phyloP scores from a whole-genome alignment of 352 stramenopile species.

The Globisporangium solare region DNA sequence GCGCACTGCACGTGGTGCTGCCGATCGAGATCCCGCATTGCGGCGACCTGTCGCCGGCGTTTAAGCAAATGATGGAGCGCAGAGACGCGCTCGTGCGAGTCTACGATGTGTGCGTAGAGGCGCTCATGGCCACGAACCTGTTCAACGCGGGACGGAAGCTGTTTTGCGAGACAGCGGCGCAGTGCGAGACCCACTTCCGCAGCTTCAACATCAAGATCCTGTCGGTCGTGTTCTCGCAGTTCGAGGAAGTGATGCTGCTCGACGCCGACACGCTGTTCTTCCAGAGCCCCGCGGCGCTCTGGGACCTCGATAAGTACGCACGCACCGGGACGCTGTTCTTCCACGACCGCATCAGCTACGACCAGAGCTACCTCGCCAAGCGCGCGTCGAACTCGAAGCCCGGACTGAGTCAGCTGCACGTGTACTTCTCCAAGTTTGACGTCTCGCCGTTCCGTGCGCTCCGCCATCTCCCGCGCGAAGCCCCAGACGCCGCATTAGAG shows the following conservation, averaged over 20 bases:
- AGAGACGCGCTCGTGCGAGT: slow-evolving; percentile 45
- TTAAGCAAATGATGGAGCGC: slow-evolving; percentile 28
- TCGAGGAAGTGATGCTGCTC: slow-evolving; percentile 69
- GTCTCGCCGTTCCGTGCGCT: slow-evolving; percentile 35
- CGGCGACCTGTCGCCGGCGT: slow-evolving; percentile 42
- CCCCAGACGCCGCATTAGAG: slow-evolving; percentile 2
- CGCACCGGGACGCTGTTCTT: slow-evolving; percentile 58
- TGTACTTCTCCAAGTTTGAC: slow-evolving; percentile 56
- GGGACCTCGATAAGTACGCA: slow-evolving; percentile 44
- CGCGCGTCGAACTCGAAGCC: slow-evolving; percentile 12
- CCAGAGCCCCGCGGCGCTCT: slow-evolving; percentile 47
- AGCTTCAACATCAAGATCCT: slow-evolving; percentile 68
- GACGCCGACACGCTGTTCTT: slow-evolving; percentile 73
- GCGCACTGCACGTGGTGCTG: slow-evolving; percentile 42
- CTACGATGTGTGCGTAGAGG: slow-evolving; percentile 59
- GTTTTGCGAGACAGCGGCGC: slow-evolving; percentile 41
- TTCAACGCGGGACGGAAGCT: slow-evolving; percentile 23
- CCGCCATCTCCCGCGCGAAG: slow-evolving; percentile 22
- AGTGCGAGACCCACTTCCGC: slow-evolving; percentile 47
- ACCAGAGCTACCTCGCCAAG: slow-evolving; percentile 37
- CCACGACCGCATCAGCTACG: slow-evolving; percentile 40
- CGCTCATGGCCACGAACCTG: slow-evolving; percentile 22
- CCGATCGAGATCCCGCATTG: slow-evolving; percentile 70
- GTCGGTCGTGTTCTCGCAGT: slow-evolving; percentile 52
- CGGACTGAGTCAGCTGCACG: slow-evolving; percentile 28